phyloP scores from a whole-genome alignment of 225 moss, liverwort and hornwort genomes.

The Sphagnum tenellum region DNA sequence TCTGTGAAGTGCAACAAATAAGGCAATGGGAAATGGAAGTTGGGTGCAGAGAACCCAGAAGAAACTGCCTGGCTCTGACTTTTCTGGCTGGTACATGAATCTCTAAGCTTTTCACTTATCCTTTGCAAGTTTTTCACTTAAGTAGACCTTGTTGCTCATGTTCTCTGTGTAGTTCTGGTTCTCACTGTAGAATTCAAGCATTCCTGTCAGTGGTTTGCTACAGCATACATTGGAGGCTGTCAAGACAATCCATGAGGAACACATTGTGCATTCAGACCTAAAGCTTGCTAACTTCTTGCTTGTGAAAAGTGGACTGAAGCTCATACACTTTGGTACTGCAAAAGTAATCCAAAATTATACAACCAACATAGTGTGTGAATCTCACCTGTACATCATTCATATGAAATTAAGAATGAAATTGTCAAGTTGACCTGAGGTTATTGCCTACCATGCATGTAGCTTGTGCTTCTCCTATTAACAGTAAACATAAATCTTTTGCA shows the following conservation, averaged over 20 bases:
- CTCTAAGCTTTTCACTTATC: neutral
- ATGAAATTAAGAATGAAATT: constrained; percentile 11
- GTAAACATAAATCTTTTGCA: constrained; percentile 8
- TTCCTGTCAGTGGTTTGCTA: neutral
- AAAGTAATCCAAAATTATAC: constrained; percentile 97
- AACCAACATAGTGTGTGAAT: constrained; percentile 81
- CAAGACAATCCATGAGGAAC: constrained; percentile 86
- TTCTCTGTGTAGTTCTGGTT: too few relatives aligned
- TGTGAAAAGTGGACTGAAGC: constrained; percentile 86
- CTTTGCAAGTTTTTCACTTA: neutral
- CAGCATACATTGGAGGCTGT: constrained; percentile 94
- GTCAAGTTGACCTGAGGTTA: too few relatives aligned
- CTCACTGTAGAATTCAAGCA: too few relatives aligned
- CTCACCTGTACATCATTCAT: constrained; percentile 28
- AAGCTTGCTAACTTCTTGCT: constrained; percentile 98
- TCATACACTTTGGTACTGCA: constrained; percentile 95
- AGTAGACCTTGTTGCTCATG: neutral
- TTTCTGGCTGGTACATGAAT: constrained; percentile 70
- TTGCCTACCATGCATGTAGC: neutral
- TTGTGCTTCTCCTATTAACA: neutral
- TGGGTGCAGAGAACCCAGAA: constrained; percentile 29
- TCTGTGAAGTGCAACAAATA: constrained; percentile 72
- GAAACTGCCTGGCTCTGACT: constrained; percentile 92
- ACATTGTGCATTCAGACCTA: constrained; percentile 95
- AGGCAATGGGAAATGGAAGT: constrained; percentile 7